Evolutionary conservation across 176 grass and related monocot species (phyloP).

Genomic region (Rhynchospora tenuis): DNA sequence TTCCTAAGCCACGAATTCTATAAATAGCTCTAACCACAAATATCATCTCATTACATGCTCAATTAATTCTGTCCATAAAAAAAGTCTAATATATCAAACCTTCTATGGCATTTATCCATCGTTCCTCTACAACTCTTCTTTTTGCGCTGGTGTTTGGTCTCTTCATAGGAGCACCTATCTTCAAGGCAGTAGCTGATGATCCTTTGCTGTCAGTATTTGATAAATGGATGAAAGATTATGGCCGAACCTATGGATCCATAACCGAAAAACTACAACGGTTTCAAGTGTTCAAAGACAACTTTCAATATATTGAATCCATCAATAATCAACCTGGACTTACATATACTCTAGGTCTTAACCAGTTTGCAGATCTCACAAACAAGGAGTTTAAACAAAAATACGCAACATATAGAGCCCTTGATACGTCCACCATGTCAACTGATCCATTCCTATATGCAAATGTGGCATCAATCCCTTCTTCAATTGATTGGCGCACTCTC

Average conservation of each 20-base stretch:
- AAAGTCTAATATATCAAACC: not conserved
- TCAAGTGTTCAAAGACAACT: conserved; percentile 48
- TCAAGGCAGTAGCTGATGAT: not conserved
- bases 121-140: not conserved
- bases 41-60: not conserved
- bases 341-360: conserved; percentile 33
- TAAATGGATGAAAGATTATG: conserved; percentile 46
- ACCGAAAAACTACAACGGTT: conserved; percentile 44
- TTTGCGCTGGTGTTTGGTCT: not conserved
- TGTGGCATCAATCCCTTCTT: not conserved
- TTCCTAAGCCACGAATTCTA: not conserved
- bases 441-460: not conserved
- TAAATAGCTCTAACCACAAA: not conserved
- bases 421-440: not conserved
- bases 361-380: conserved; percentile 58
- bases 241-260: conserved; percentile 28
- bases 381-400: conserved; percentile 40
- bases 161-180: not conserved
- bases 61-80: not conserved
- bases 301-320: conserved; percentile 36
- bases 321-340: conserved; percentile 30
- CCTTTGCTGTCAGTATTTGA: conserved; percentile 27
- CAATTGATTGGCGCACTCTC: conserved; percentile 42
- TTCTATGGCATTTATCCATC: not conserved
- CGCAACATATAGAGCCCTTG: conserved; percentile 20